Evolutionary conservation across 2,329 filamentous ascomycete species (phyloP), one percentile per base, ranked within the genome.

Genomic region (Talaromyces piceae): DNA sequence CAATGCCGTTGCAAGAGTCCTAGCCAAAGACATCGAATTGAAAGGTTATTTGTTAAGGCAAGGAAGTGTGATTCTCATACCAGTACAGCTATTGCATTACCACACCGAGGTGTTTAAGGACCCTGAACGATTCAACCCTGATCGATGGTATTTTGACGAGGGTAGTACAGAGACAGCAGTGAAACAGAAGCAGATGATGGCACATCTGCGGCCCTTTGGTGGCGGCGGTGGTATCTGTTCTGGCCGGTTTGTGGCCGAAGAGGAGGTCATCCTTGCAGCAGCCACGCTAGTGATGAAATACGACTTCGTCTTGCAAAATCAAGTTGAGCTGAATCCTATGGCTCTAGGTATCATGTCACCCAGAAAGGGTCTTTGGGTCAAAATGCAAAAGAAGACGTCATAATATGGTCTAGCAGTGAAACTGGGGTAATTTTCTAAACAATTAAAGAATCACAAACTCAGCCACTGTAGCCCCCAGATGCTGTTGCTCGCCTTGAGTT

Each of bases 171-270:
- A 37, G 5, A n/a, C 44, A 5, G 31, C 33, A 1, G 43, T 47
- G 16, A 44, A 51, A 12, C 28, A 47, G 20, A 50, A 51, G 27
- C n/a, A 18, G 25, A 48, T 50, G 39, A 47, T 47, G 12, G 46
- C 45, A 20, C 37, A 41, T 28, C 23, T 54, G 5, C 30, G 52
- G 23, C 48, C 52, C 4, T 54, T 54, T 46, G 52, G 48, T 7
- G 52, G 52, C 5, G 52, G 48, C 13, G 47, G 33, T 9, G 52
- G 52, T 45, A 41, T 54, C 27, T 54, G 52, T 22, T 54, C 52
- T 7, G 52, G 52, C 3, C 45, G 48, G 41, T 54, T 51, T n/a
- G 45, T 54, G n/a, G 52, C 52, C 3, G 51, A 53, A 16, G 41
- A 54, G 23, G 47, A 54, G 41, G 44, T 50, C 13, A 43, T 54